Evolutionary conservation across 106 monocot genomes (phyloP).

Genomic region (Platanthera zijinensis): DNA sequence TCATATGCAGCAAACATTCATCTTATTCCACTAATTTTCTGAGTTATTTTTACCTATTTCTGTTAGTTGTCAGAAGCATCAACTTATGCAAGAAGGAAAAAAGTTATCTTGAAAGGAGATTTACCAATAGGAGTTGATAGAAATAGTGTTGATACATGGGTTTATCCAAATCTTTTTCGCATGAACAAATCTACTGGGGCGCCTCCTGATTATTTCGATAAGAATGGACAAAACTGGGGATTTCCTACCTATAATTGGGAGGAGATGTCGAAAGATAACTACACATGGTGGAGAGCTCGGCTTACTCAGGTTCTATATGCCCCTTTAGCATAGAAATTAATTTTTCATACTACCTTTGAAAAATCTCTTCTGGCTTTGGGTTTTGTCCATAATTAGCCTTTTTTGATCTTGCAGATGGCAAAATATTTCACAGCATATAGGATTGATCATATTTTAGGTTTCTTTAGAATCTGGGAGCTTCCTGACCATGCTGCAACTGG

Average conservation of each 20-base stretch:
- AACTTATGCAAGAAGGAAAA: conserved; percentile 64
- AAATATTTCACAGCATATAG: conserved; percentile 90
- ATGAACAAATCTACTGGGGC: conserved; percentile 95
- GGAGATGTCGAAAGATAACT: conserved; percentile 93
- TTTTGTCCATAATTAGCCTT: background rate
- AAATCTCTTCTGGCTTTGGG: background rate
- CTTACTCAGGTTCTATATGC: conserved; percentile 52
- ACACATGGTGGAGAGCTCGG: conserved; percentile 91
- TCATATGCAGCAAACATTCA: background rate
- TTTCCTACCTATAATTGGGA: conserved; percentile 99
- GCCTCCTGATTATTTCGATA: conserved; percentile 95
- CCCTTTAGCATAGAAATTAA: background rate
- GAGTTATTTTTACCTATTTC: background rate
- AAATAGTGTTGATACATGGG: conserved; percentile 95
- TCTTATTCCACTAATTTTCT: background rate
- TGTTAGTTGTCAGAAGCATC: conserved; percentile 77
- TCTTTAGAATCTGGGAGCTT: conserved; percentile 97
- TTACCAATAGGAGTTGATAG: conserved; percentile 89
- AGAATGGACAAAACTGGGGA: conserved; percentile 97
- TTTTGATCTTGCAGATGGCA: conserved; percentile 56
- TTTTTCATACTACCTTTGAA: background rate
- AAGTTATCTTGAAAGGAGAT: conserved; percentile 89
- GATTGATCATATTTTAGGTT: conserved; percentile 94
- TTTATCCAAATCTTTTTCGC: conserved; percentile 74
- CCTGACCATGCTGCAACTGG: conserved; percentile 84